These are phyloP conservation scores for Linum tenue DNA, from an alignment of 345 rosid species.

Conservation along the genomic window DNA sequence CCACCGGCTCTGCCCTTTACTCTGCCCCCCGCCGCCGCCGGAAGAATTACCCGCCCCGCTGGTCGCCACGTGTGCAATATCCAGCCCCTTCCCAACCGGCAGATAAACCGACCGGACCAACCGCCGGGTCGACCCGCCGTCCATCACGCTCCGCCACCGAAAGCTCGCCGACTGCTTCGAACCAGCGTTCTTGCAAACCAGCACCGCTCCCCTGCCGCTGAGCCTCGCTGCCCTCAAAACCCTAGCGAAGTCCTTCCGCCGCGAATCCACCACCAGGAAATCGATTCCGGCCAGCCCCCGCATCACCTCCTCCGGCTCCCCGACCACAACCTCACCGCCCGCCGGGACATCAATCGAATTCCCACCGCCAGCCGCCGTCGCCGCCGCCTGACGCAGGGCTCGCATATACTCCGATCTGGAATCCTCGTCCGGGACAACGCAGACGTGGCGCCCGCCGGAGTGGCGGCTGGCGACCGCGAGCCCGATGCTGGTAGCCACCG, in stretches of 20 bases:
- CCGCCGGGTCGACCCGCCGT: constrained; percentile 33
- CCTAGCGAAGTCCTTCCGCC: constrained; percentile 42
- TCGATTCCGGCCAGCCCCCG: constrained; percentile 44
- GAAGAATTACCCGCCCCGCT: constrained; percentile 4
- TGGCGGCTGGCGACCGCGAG: constrained; percentile 61
- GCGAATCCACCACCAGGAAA: constrained; percentile 71
- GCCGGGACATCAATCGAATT: constrained; percentile 12
- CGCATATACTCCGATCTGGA: constrained; percentile 46
- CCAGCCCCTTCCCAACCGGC: constrained; percentile 75
- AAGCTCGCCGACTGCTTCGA: constrained; percentile 33
- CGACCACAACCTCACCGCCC: constrained; percentile 29
- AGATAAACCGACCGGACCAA: constrained; percentile 54
- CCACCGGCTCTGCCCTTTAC: constrained; percentile 53
- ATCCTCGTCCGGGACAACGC: constrained; percentile 63
- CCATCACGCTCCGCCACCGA: constrained; percentile 48
- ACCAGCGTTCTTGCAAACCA: constrained; percentile 66
- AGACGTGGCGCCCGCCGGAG: constrained; percentile 66
- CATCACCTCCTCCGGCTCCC: constrained; percentile 56
- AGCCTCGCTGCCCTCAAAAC: constrained; percentile 53
- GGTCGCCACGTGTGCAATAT: constrained; percentile 56
- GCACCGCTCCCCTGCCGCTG: constrained; percentile 58
- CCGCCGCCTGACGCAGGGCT: constrained; percentile 11
- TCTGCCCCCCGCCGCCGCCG: constrained; percentile 12
- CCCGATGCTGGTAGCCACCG: constrained; percentile 61
- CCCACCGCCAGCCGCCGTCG: constrained; percentile 20